phyloP scores from a whole-genome alignment of 1,284 basidiomycete species.

The Pulveroboletus sp. region DNA sequence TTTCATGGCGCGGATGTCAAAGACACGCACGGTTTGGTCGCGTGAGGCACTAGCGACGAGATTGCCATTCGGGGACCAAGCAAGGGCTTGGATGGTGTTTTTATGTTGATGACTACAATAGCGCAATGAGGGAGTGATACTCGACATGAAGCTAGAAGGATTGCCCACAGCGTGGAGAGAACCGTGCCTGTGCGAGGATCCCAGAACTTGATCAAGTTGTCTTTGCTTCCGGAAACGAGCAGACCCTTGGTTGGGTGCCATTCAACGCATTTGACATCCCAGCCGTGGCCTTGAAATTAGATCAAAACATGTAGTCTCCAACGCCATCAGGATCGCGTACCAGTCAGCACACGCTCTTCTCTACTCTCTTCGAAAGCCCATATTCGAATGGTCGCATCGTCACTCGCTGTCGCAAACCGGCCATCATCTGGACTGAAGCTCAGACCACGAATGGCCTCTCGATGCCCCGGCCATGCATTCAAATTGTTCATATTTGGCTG shows the following conservation, averaged over 20 bases:
- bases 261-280: constrained; percentile 98
- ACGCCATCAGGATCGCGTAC: constrained; percentile 40
- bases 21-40: constrained; percentile 94
- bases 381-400: constrained; percentile 91
- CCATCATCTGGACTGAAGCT: constrained; percentile 92
- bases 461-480: constrained; percentile 87
- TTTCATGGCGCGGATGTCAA: constrained; percentile 97
- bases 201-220: constrained; percentile 99
- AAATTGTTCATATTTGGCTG: constrained; percentile 99
- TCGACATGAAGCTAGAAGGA: not conserved
- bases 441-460: constrained; percentile 87
- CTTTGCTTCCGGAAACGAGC: constrained; percentile 92
- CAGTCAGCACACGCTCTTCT: constrained; percentile 85
- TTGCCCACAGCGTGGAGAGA: constrained; percentile 79
- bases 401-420: constrained; percentile 91
- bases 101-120: constrained; percentile 86
- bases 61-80: constrained; percentile 94
- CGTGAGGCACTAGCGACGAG: constrained; percentile 92
- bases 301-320: not conserved
- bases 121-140: not conserved
- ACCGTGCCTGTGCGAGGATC: constrained; percentile 90
- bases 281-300: constrained; percentile 75
- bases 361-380: constrained; percentile 94
- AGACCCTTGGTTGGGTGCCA: constrained; percentile 98
- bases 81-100: constrained; percentile 91